Conservation (phyloP, 108 stramenopile genomes). For the Skeletonema potamos region DNA sequence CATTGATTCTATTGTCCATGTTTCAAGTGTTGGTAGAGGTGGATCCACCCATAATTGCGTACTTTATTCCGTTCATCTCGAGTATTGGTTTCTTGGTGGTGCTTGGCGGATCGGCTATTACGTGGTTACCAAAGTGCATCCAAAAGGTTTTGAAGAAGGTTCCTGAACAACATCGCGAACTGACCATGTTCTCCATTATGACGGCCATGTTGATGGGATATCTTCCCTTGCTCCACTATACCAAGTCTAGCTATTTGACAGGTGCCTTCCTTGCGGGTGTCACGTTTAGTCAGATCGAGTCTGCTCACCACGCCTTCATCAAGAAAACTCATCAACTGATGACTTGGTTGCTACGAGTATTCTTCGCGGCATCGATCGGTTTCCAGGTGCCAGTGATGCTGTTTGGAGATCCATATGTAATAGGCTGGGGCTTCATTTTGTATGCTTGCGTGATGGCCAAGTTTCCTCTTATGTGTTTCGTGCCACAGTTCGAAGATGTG, state of each 20-base stretch:
- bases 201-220: slow-evolving; percentile 39
- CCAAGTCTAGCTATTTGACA: slow-evolving; percentile 53
- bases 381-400: slow-evolving; percentile 32
- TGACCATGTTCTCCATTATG: slow-evolving; percentile 31
- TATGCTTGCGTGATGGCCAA: slow-evolving; percentile 26
- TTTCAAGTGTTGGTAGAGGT: slow-evolving; percentile 39
- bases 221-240: slow-evolving; percentile 52
- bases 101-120: slow-evolving; percentile 36
- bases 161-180: slow-evolving; percentile 26
- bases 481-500: slow-evolving; percentile 19
- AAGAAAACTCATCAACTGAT: slow-evolving; percentile 35
- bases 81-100: slow-evolving; percentile 17
- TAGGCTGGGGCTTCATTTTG: slow-evolving; percentile 44
- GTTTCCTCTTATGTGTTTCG: slow-evolving; percentile 25
- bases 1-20: slow-evolving; percentile 50
- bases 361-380: slow-evolving; percentile 62
- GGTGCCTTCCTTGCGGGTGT: slow-evolving; percentile 69
- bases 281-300: slow-evolving; percentile 47
- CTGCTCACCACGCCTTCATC: slow-evolving; percentile 44
- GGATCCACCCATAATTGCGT: slow-evolving; percentile 27
- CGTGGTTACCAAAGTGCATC: slow-evolving; percentile 43
- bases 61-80: slow-evolving; percentile 48
- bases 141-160: slow-evolving; percentile 29
- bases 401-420: slow-evolving; percentile 27
- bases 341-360: slow-evolving; percentile 55